phyloP scores from a whole-genome alignment of 2,329 filamentous ascomycete genomes.

The Colletotrichum siamense region DNA sequence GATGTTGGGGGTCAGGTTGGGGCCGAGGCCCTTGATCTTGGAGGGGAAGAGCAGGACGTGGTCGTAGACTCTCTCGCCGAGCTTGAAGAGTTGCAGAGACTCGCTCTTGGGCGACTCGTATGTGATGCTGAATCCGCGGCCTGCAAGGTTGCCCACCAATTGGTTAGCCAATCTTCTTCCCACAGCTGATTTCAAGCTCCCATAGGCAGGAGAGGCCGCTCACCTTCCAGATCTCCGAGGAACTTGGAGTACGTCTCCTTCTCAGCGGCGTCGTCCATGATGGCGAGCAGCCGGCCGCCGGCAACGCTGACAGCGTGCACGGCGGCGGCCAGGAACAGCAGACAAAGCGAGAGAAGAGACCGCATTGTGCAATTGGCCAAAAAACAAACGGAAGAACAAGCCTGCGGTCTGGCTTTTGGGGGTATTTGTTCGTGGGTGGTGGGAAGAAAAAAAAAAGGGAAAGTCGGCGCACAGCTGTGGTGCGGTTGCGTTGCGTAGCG shows the following conservation, averaged over 20 bases:
- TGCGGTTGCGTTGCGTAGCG: constrained; percentile 18
- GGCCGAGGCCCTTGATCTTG: constrained; percentile 92
- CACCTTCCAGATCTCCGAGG: constrained; percentile 74
- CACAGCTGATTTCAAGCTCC: not conserved
- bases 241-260: constrained; percentile 86
- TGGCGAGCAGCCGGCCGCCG: constrained; percentile 85
- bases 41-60: constrained; percentile 88
- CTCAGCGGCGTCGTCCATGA: constrained; percentile 83
- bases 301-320: constrained; percentile 80
- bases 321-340: constrained; percentile 69
- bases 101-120: constrained; percentile 87
- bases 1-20: constrained; percentile 82
- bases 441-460: constrained; percentile 15
- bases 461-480: constrained; percentile 24
- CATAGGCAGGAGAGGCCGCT: constrained; percentile 25
- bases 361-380: constrained; percentile 62
- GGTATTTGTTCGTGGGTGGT: not conserved
- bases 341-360: constrained; percentile 73
- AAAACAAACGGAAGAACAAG: not conserved
- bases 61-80: constrained; percentile 89
- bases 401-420: constrained; percentile 15
- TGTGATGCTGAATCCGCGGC: constrained; percentile 79
- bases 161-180: constrained; percentile 26
- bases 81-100: constrained; percentile 77
- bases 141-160: constrained; percentile 49